phyloP scores from a whole-genome alignment of 805 yeast species.

The Debaryomyces castellii region DNA sequence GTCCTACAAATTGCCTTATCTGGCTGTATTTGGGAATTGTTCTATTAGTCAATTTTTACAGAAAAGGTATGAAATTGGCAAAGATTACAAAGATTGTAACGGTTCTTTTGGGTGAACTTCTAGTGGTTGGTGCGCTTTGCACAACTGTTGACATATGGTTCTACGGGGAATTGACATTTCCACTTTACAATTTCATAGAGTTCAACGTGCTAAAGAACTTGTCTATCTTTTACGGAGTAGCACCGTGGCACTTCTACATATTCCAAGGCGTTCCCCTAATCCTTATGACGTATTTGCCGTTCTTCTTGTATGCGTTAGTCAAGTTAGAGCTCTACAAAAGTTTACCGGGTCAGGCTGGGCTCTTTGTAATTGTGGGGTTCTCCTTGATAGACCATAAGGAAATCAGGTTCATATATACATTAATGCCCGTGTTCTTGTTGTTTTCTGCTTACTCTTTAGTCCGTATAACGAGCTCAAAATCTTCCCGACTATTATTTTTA shows the following conservation, averaged over 20 bases:
- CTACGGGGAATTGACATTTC: slow-evolving; percentile 58
- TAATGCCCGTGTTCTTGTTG: slow-evolving; percentile 70
- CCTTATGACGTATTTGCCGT: slow-evolving; percentile 64
- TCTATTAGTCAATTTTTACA: slow-evolving; percentile 1
- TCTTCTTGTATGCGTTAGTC: slow-evolving; percentile 34
- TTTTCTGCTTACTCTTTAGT: slow-evolving; percentile 45
- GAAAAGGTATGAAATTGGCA: background rate
- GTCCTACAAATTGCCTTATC: slow-evolving; percentile 81
- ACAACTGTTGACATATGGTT: slow-evolving; percentile 55
- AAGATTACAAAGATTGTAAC: slow-evolving; percentile 10
- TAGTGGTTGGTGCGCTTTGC: slow-evolving; percentile 35
- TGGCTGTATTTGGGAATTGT: slow-evolving; percentile 67
- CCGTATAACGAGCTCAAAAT: slow-evolving; percentile 3
- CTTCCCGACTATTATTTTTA: slow-evolving; percentile 11
- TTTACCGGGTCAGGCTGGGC: slow-evolving; percentile 21
- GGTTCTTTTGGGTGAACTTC: slow-evolving; percentile 19
- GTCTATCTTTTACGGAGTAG: slow-evolving; percentile 79
- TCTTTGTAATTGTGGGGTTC: slow-evolving; percentile 52
- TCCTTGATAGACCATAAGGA: slow-evolving; percentile 83
- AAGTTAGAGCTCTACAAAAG: slow-evolving; percentile 10
- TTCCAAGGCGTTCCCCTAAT: slow-evolving; percentile 81
- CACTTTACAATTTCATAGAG: slow-evolving; percentile 66
- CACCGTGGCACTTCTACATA: slow-evolving; percentile 83
- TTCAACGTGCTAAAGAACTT: slow-evolving; percentile 76
- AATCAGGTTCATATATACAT: slow-evolving; percentile 81